phyloP scores from a whole-genome alignment of 345 rosid genomes.

The Populus pruinosa region DNA sequence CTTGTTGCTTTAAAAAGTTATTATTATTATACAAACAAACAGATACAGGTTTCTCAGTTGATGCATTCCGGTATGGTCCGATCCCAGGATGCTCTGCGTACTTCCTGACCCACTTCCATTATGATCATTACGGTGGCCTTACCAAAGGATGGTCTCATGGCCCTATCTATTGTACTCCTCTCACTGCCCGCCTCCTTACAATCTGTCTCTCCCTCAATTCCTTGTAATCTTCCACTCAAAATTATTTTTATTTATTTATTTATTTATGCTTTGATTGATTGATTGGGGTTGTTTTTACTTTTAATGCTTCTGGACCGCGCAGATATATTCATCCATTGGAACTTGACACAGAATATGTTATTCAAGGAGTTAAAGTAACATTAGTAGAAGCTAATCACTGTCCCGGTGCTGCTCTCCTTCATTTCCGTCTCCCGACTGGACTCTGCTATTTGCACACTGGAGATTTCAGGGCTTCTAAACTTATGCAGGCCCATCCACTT shows the following conservation, averaged over 20 bases:
- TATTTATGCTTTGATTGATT: not conserved
- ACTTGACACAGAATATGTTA: constrained; percentile 41
- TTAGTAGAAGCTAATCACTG: constrained; percentile 78
- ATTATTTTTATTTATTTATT: not conserved
- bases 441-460: constrained; percentile 70
- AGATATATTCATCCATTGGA: constrained; percentile 61
- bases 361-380: constrained; percentile 56
- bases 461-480: constrained; percentile 75
- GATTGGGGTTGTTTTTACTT: not conserved
- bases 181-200: constrained; percentile 63
- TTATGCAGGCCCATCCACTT: constrained; percentile 57
- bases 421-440: constrained; percentile 53
- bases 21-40: too few species aligned
- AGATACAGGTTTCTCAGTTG: constrained; percentile 72
- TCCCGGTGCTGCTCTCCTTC: constrained; percentile 73
- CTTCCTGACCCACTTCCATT: constrained; percentile 77
- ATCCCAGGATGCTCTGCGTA: constrained; percentile 64
- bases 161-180: constrained; percentile 60
- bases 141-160: constrained; percentile 68
- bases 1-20: too few species aligned
- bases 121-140: constrained; percentile 77
- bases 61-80: constrained; percentile 72
- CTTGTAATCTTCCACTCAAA: constrained; percentile 32
- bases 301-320: not conserved
- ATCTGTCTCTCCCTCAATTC: constrained; percentile 55